Base-by-base conservation (phyloP, 108 stramenopile genomes). In the Asterionellopsis glacialis region DNA sequence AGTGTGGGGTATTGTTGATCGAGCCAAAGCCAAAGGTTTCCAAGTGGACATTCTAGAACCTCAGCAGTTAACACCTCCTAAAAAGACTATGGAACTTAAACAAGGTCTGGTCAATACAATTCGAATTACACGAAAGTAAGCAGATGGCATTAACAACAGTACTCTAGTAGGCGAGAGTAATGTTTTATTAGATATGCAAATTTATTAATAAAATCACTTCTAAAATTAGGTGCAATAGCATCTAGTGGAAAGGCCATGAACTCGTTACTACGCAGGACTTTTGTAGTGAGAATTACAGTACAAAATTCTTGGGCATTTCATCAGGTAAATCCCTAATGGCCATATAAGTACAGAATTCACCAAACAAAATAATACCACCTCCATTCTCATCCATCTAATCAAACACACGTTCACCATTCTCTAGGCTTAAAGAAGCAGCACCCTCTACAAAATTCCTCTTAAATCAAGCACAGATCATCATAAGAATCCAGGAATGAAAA, bases 1-100 rank as follows among this genome's bases (percentile, higher is more conserved):
- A 15, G 79, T 80, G 11, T 74, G 72, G 79, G 49, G 41, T 45
- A 61, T 80, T 44, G 66, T 69, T 10, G 65, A 70, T 26, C 57
- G 33, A 33, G 74, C 79, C 41, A 55, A 61, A 51, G 63, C 67
- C 27, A 54, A 23, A 16, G 74, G 67, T n/a, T 80, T 80, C 55
- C 9, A 44, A 14, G 79, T 80, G 48, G 72, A 73, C 49, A 58
- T 49, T 11, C 45, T 80, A 18, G 61, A 48, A 33, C 25, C 63
- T 12, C 28, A 39, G 39, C 79, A 80, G 47, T 52, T 80, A 45
- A 75, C 74, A 11, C 79, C 74, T 19, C 73, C 59, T 1, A 41
- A 18, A 11, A 26, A 21, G 9, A 45, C 50, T 1, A 80, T 80
- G 79, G 74, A 68, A 4, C 21, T 22, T 1, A 72, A 72, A 57